Evolutionary conservation across 2,329 filamentous ascomycete species (phyloP).

Genomic region (Cladophialophora carrionii): DNA sequence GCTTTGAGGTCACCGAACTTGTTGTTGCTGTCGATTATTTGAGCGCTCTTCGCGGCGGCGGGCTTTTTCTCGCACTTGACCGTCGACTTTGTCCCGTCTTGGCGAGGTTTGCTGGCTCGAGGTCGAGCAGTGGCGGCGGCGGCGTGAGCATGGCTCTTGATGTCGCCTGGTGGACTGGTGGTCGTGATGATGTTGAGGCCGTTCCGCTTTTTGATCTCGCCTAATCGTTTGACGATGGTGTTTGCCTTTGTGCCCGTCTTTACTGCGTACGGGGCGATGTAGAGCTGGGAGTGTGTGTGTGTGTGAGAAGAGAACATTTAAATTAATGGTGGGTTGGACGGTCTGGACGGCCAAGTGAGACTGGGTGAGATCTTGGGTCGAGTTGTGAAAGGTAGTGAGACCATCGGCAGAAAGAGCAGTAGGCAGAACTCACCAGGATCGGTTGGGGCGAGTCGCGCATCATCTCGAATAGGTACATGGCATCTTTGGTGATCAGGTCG

Average conservation of each 20-base stretch:
- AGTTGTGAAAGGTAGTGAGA: background rate
- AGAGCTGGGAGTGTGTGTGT: constrained; percentile 17
- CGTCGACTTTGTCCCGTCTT: background rate
- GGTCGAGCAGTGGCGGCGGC: background rate
- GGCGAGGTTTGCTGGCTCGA: background rate
- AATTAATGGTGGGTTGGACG: background rate
- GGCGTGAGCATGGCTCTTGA: background rate
- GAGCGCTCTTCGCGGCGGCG: background rate
- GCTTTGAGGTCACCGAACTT: background rate
- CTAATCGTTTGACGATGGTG: constrained; percentile 25
- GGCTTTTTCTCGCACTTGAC: constrained; percentile 1
- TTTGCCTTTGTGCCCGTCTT: constrained; percentile 29
- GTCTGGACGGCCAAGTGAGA: background rate
- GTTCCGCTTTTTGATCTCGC: constrained; percentile 30
- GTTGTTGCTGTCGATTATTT: background rate
- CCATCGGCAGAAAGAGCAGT: background rate
- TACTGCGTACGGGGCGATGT: constrained; percentile 19
- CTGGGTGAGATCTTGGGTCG: too few relatives aligned
- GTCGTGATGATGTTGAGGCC: constrained; percentile 29
- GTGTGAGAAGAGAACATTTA: background rate
- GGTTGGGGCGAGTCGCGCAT: constrained; percentile 22
- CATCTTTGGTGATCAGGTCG: constrained; percentile 19
- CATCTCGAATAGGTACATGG: constrained; percentile 25
- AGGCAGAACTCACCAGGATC: constrained; percentile 15
- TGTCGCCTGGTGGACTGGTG: constrained; percentile 4